These are phyloP conservation scores for Castanea crenata DNA, from an alignment of 306 rosid species.

Conservation along the genomic window DNA sequence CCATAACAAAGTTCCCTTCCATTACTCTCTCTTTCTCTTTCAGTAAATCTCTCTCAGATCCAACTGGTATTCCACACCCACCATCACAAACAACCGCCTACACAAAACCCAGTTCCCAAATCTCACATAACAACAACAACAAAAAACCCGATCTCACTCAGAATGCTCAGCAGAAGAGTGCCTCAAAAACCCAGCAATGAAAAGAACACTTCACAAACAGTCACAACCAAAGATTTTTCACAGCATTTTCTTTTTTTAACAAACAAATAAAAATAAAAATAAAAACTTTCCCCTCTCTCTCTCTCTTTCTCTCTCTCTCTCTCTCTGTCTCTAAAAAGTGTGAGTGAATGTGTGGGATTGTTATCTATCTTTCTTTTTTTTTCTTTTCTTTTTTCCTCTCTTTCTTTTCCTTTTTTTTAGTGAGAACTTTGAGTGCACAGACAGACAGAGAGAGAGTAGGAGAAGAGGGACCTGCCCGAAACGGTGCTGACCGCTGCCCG, in stretches of 20 bases:
- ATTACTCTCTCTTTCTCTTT: slow-evolving; percentile 27
- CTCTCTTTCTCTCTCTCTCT: slow-evolving; percentile 22
- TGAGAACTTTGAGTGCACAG: slow-evolving; percentile 59
- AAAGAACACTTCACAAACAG: background rate
- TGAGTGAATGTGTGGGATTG: slow-evolving; percentile 39
- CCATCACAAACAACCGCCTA: slow-evolving; percentile 13
- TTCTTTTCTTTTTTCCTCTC: background rate
- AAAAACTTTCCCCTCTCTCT: slow-evolving; percentile 27
- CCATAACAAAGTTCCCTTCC: slow-evolving; percentile 53
- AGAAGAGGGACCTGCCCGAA: slow-evolving; percentile 52
- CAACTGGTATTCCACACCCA: slow-evolving; percentile 51
- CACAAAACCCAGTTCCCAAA: slow-evolving; percentile 44
- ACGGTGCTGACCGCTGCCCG: slow-evolving; percentile 90
- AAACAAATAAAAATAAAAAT: background rate
- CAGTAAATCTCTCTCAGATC: slow-evolving; percentile 73
- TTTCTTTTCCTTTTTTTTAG: slow-evolving; percentile 15
- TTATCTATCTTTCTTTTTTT: slow-evolving; percentile 9
- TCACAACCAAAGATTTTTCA: background rate
- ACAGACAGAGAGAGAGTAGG: slow-evolving; percentile 18
- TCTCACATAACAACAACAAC: slow-evolving; percentile 38
- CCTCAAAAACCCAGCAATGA: slow-evolving; percentile 6
- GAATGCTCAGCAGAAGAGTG: slow-evolving; percentile 18
- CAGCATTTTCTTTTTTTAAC: background rate
- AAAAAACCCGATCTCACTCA: slow-evolving; percentile 61
- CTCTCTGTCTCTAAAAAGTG: slow-evolving; percentile 19